Percentiles rank a stretch among this genome's conserved stretches.
Conservation (phyloP, 139 green algal species). For the Coelastrella sp. region DNA sequence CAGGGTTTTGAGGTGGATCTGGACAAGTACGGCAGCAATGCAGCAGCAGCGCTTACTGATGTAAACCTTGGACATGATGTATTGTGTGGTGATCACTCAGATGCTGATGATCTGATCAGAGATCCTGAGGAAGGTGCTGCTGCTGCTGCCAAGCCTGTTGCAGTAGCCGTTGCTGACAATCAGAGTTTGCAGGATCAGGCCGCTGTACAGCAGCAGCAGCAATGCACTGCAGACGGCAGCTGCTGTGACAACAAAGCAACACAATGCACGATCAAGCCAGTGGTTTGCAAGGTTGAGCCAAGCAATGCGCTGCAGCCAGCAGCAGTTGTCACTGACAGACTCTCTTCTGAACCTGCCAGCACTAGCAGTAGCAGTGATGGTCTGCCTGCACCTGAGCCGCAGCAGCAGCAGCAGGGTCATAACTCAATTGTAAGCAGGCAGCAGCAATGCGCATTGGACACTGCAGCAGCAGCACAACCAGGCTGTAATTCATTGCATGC, state of each 20-base stretch:
- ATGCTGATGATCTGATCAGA: conserved; percentile 35
- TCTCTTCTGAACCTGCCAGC: neutral
- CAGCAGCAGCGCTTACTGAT: neutral
- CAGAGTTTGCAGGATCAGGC: neutral
- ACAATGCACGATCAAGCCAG: neutral
- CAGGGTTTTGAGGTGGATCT: conserved; percentile 1
- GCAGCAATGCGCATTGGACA: too few relatives aligned
- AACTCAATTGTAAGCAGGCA: neutral
- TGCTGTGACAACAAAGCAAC: neutral
- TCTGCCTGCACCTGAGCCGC: neutral
- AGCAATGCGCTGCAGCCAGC: neutral
- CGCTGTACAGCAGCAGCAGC: neutral
- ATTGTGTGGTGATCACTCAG: neutral
- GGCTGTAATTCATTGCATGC: too few relatives aligned
- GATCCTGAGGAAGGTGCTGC: conserved; percentile 17
- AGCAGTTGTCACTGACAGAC: too few relatives aligned
- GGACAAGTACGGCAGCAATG: neutral
- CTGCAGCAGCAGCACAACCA: too few relatives aligned
- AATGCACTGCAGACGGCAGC: conserved; percentile 9
- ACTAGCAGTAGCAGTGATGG: conserved; percentile 1
- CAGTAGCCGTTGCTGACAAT: neutral
- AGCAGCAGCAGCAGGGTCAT: neutral
- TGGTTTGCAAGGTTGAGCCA: neutral
- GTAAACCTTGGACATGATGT: neutral
- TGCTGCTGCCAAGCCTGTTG: conserved; percentile 9